Conservation (phyloP, 2,329 filamentous ascomycete genomes). For the Sporothrix phasma region DNA sequence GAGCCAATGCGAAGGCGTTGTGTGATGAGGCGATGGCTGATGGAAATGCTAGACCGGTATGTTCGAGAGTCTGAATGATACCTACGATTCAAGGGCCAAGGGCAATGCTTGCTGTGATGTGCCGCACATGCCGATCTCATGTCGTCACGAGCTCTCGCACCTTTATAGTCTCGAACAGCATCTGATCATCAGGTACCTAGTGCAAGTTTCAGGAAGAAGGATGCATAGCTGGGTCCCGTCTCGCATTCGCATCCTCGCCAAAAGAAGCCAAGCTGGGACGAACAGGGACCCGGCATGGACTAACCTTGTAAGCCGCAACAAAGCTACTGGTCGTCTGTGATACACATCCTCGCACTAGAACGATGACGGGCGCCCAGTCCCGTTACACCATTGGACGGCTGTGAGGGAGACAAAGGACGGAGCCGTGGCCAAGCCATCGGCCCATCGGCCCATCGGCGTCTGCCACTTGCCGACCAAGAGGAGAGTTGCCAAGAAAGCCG, state of each 20-base stretch:
- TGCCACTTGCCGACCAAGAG: background rate
- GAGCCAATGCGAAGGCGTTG: background rate
- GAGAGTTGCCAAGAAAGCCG: background rate
- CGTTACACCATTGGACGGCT: background rate
- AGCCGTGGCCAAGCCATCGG: background rate
- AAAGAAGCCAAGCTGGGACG: background rate
- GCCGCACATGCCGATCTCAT: too few species aligned
- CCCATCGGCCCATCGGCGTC: conserved; percentile 1
- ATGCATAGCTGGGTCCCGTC: background rate
- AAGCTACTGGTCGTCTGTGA: background rate
- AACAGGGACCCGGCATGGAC: background rate
- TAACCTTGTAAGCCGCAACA: too few species aligned
- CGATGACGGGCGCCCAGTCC: background rate
- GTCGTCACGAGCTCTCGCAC: too few species aligned
- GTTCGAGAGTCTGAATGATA: too few species aligned
- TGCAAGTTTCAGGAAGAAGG: too few species aligned
- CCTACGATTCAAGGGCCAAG: too few species aligned
- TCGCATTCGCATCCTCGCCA: background rate
- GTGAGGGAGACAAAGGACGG: background rate
- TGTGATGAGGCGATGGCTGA: background rate
- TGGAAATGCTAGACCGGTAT: too few species aligned
- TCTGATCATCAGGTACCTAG: too few species aligned
- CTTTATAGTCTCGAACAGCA: too few species aligned
- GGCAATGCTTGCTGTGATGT: too few species aligned
- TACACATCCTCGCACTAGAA: background rate